Conservation (phyloP, 306 rosid genomes). For the Alnus glutinosa region DNA sequence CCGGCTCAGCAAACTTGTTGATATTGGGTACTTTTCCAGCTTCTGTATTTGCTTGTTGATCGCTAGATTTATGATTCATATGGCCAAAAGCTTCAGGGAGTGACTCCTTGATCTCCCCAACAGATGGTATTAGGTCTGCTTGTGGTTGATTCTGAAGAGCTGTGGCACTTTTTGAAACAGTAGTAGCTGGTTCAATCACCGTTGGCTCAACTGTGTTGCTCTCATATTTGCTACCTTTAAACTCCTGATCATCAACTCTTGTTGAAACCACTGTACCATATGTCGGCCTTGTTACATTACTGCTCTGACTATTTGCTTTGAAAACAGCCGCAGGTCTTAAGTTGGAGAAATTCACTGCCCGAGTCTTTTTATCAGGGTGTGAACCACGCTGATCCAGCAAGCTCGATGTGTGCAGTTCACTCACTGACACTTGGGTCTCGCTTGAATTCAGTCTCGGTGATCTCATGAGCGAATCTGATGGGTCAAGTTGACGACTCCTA, state of each 20-base stretch:
- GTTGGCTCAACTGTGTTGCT: constrained; percentile 4
- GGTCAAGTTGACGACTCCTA: neutral
- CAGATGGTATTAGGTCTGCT: constrained; percentile 1
- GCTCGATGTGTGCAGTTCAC: neutral
- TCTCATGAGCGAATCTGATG: constrained; percentile 23
- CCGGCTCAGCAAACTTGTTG: constrained; percentile 2
- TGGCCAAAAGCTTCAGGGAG: constrained; percentile 27
- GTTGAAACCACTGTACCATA: neutral
- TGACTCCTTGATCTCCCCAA: constrained; percentile 25
- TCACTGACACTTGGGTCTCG: neutral
- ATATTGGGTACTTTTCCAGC: constrained; percentile 21
- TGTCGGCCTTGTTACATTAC: neutral
- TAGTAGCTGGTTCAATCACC: constrained; percentile 21
- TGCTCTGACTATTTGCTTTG: constrained; percentile 17
- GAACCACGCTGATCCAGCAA: neutral
- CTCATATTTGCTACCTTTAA: constrained; percentile 10
- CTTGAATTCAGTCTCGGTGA: constrained; percentile 13
- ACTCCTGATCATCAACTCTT: constrained; percentile 6
- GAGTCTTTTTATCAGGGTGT: too few relatives aligned
- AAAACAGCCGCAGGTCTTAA: constrained; percentile 31
- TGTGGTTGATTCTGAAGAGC: constrained; percentile 25
- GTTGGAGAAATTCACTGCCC: constrained; percentile 35
- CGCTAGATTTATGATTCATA: constrained; percentile 10
- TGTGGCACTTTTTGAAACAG: constrained; percentile 15
- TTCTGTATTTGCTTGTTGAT: constrained; percentile 8